These are phyloP conservation scores for Podospora pseudocomata DNA, from an alignment of 495 filamentous ascomycete genomes.

Conservation along the genomic window DNA sequence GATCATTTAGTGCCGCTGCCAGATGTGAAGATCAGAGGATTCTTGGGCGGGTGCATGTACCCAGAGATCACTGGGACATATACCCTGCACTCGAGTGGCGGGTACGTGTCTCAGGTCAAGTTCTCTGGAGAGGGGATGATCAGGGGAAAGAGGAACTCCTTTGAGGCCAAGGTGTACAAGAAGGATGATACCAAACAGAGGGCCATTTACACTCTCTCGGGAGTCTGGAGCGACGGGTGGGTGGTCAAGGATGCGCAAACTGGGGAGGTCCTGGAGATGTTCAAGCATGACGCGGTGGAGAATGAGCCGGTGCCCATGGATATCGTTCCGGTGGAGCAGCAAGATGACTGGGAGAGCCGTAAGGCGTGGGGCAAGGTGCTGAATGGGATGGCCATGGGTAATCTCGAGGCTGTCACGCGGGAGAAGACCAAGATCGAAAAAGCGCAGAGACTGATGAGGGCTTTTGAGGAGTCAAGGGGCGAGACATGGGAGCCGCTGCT, in stretches of 20 bases:
- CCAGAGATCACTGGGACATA: conserved; percentile 41
- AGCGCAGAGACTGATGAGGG: conserved; percentile 56
- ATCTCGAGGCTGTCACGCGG: conserved; percentile 34
- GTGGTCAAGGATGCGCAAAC: conserved; percentile 33
- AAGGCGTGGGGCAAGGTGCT: conserved; percentile 41
- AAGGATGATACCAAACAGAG: conserved; percentile 19
- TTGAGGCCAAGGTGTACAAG: conserved; percentile 28
- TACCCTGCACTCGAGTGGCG: conserved; percentile 33
- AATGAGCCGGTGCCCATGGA: conserved; percentile 26
- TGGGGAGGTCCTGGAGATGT: conserved; percentile 31
- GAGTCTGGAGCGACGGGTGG: conserved; percentile 43
- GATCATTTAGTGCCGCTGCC: conserved; percentile 49
- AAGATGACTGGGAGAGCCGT: conserved; percentile 45
- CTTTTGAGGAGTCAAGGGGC: conserved; percentile 54
- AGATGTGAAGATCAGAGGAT: conserved; percentile 42
- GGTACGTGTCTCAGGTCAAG: conserved; percentile 36
- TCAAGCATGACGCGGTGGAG: conserved; percentile 31
- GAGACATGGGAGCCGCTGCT: conserved; percentile 58
- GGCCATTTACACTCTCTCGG: conserved; percentile 33
- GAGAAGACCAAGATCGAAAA: conserved; percentile 42
- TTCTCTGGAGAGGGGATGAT: conserved; percentile 39
- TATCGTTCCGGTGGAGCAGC: conserved; percentile 28
- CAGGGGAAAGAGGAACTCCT: conserved; percentile 35
- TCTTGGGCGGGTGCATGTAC: conserved; percentile 43
- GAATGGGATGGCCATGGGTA: conserved; percentile 30